These are phyloP conservation scores for Saksenaea oblongispora DNA, from an alignment of 371 early-diverging fungal species.

Conservation along the genomic window DNA sequence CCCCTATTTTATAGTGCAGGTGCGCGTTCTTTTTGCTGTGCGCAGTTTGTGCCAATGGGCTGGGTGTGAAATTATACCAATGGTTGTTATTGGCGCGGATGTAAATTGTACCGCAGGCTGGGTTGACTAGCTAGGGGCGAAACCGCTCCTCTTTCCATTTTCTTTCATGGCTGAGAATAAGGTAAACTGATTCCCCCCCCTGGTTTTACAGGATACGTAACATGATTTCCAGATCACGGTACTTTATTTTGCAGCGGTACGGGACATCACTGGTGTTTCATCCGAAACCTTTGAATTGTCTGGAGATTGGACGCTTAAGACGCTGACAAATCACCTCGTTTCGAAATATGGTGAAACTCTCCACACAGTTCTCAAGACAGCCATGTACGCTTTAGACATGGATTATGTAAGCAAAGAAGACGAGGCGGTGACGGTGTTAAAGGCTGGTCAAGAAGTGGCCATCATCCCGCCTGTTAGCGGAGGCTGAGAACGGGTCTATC, in stretches of 20 bases:
- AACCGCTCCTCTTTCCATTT: neutral
- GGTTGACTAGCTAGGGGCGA: neutral
- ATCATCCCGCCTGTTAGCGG: slow-evolving; percentile 82
- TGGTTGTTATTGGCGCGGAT: neutral
- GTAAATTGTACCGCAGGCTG: neutral
- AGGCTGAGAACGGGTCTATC: slow-evolving; percentile 39
- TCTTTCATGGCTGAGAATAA: neutral
- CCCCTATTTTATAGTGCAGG: neutral
- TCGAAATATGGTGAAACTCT: slow-evolving; percentile 42
- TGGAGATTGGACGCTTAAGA: slow-evolving; percentile 22
- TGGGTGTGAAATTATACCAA: neutral
- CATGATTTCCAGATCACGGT: slow-evolving; percentile 34
- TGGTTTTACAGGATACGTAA: neutral
- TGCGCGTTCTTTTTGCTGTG: slow-evolving; percentile 4
- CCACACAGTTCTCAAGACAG: slow-evolving; percentile 41
- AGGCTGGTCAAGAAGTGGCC: slow-evolving; percentile 62
- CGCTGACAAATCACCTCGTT: slow-evolving; percentile 33
- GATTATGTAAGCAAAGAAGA: slow-evolving; percentile 60
- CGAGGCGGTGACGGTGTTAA: slow-evolving; percentile 30
- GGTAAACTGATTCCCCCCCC: neutral
- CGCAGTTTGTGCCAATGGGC: neutral
- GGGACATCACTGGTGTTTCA: slow-evolving; percentile 52
- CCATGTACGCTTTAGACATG: slow-evolving; percentile 70
- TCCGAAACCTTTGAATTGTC: slow-evolving; percentile 41
- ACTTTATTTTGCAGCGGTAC: slow-evolving; percentile 66